A percentile compares a stretch with the other conserved stretches of the same genome.
Conservation (phyloP, 73 alveolate genomes). For the Paramecium tetraurelia region DNA sequence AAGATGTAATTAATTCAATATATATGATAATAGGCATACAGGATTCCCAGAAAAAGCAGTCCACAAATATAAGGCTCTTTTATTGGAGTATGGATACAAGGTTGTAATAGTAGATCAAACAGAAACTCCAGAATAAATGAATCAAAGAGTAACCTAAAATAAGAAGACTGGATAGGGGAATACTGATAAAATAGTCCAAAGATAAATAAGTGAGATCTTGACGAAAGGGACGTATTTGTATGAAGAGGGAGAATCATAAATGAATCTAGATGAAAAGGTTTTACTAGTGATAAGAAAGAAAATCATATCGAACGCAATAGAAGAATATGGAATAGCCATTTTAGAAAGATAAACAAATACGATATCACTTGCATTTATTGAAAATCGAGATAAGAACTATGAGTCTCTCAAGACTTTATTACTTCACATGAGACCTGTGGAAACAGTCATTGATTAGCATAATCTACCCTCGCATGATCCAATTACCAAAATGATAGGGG, state of each 20-base stretch:
- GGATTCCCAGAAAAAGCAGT: slow-evolving; percentile 83
- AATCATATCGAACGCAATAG: not conserved
- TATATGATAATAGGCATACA: slow-evolving; percentile 68
- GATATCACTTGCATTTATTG: slow-evolving; percentile 29
- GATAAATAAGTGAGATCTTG: slow-evolving; percentile 67
- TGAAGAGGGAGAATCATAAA: slow-evolving; percentile 40
- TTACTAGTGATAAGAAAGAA: slow-evolving; percentile 10
- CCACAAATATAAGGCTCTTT: slow-evolving; percentile 61
- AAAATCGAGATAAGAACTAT: slow-evolving; percentile 29
- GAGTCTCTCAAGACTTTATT: slow-evolving; percentile 43
- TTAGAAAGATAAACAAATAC: slow-evolving; percentile 58
- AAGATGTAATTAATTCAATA: slow-evolving; percentile 65
- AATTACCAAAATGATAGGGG: not conserved
- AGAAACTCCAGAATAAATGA: slow-evolving; percentile 67
- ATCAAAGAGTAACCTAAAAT: slow-evolving; percentile 52
- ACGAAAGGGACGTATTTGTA: slow-evolving; percentile 74
- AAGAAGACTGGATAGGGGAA: slow-evolving; percentile 43
- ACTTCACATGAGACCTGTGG: slow-evolving; percentile 51
- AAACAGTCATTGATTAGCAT: slow-evolving; percentile 29
- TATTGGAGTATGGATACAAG: slow-evolving; percentile 61
- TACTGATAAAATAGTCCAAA: slow-evolving; percentile 60
- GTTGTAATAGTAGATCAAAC: slow-evolving; percentile 75
- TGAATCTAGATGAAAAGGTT: not conserved
- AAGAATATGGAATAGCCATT: slow-evolving; percentile 50
- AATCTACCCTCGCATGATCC: not conserved